These are phyloP conservation scores for Chrysoporthe deuterocubensis DNA, from an alignment of 2,329 filamentous ascomycete species.

Conservation along the genomic window DNA sequence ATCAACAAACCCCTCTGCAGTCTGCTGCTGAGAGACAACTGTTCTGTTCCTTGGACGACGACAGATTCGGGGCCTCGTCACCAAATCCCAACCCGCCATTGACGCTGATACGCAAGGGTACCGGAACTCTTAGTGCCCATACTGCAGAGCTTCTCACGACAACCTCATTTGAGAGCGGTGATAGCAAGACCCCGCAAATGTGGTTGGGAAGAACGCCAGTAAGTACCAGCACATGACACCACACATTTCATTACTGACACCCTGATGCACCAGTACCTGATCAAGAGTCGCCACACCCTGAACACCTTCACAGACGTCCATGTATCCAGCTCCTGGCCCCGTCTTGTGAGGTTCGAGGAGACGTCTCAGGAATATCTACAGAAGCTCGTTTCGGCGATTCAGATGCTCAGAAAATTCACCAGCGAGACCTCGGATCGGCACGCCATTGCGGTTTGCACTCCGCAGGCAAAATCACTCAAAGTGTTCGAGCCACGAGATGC, in stretches of 20 bases:
- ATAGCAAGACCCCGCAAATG: slow-evolving; percentile 19
- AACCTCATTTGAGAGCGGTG: background rate
- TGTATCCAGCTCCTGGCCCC: background rate
- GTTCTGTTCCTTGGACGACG: background rate
- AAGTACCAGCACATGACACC: background rate
- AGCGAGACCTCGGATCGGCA: slow-evolving; percentile 10
- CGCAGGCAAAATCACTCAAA: slow-evolving; percentile 11
- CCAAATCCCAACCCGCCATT: background rate
- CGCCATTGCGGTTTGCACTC: slow-evolving; percentile 15
- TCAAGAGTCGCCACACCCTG: background rate
- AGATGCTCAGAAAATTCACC: slow-evolving; percentile 12
- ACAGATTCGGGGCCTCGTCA: background rate
- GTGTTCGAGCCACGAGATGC: slow-evolving; percentile 8
- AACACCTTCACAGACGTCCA: slow-evolving; percentile 9
- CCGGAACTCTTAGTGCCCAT: slow-evolving; percentile 20
- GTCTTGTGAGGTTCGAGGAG: slow-evolving; percentile 13
- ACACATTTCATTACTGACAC: background rate
- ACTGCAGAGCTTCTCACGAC: slow-evolving; percentile 22
- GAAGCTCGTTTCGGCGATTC: slow-evolving; percentile 23
- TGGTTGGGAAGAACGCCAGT: slow-evolving; percentile 25
- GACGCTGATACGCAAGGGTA: slow-evolving; percentile 10
- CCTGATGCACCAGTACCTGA: slow-evolving; percentile 3
- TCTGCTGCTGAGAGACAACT: slow-evolving; percentile 11
- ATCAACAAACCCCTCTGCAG: background rate
- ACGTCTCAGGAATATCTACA: slow-evolving; percentile 4